Evolutionary conservation across 1,284 basidiomycete species (phyloP).

Genomic region (Golubevia pallescens): DNA sequence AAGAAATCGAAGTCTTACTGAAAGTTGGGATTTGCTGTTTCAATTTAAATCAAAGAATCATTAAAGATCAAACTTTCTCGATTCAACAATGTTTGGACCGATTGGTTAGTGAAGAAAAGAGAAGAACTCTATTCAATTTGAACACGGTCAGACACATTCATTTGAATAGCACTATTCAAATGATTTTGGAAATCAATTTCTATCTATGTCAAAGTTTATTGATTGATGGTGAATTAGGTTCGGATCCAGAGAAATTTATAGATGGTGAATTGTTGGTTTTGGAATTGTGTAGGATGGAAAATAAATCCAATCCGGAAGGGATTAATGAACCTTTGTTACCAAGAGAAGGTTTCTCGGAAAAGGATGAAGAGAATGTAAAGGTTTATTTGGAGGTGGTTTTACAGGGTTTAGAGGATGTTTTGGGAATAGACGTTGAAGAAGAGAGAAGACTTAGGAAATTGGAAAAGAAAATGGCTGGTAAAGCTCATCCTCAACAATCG

Average conservation of each 20-base stretch:
- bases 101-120: neutral
- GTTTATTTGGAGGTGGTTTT: conserved; percentile 1
- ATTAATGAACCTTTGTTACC: neutral
- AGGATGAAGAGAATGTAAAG: neutral
- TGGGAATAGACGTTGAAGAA: conserved; percentile 10
- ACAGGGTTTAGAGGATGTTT: neutral
- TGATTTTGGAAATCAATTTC: neutral
- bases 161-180: neutral
- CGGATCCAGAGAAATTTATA: neutral
- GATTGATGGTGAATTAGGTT: neutral
- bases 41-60: neutral
- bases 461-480: neutral
- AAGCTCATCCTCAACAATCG: neutral
- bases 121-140: neutral
- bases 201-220: neutral
- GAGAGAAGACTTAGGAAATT: conserved; percentile 5
- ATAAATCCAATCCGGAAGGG: conserved; percentile 3
- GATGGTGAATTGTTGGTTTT: neutral
- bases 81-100: neutral
- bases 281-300: conserved; percentile 5
- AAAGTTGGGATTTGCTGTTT: neutral
- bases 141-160: neutral
- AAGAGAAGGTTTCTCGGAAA: neutral
- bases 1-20: conserved; percentile 2
- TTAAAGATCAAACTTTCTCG: neutral